Evolutionary conservation across 345 rosid genomes (phyloP).

Genomic region (Eucalyptus polybractea): DNA sequence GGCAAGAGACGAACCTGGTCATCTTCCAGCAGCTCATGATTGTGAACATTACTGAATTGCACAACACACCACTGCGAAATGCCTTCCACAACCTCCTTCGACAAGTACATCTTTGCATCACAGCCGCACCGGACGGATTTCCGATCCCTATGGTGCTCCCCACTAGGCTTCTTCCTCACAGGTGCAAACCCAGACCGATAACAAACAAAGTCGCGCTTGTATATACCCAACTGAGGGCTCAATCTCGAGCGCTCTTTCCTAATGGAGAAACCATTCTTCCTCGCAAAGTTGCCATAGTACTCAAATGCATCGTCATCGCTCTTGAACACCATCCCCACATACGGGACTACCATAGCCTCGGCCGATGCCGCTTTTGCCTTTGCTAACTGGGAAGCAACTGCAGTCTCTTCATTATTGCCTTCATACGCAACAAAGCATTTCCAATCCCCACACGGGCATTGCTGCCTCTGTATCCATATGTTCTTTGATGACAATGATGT

Average conservation of each 20-base stretch:
- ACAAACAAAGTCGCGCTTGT: conserved; percentile 88
- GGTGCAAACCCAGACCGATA: conserved; percentile 90
- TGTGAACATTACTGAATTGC: conserved; percentile 92
- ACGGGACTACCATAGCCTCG: conserved; percentile 44
- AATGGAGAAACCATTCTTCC: conserved; percentile 80
- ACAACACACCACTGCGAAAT: conserved; percentile 71
- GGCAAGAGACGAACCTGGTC: conserved; percentile 91
- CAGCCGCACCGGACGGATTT: conserved; percentile 92
- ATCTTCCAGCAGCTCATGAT: conserved; percentile 87
- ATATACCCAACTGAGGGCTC: conserved; percentile 78
- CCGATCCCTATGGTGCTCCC: conserved; percentile 84
- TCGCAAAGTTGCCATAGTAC: conserved; percentile 68
- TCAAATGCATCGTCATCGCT: conserved; percentile 80
- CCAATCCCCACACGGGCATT: conserved; percentile 97
- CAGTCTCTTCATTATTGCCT: conserved; percentile 41
- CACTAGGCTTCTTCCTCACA: conserved; percentile 76
- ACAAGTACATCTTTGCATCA: conserved; percentile 77
- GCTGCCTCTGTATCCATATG: conserved; percentile 84
- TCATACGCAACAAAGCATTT: conserved; percentile 63
- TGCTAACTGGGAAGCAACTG: conserved; percentile 22
- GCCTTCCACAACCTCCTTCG: conserved; percentile 61
- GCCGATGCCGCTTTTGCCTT: conserved; percentile 28
- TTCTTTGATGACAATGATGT: neutral
- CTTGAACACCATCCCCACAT: conserved; percentile 77
- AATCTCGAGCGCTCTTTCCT: conserved; percentile 86